Conservation (phyloP, 805 yeast species). For the Grigorovia yakushimaensis region DNA sequence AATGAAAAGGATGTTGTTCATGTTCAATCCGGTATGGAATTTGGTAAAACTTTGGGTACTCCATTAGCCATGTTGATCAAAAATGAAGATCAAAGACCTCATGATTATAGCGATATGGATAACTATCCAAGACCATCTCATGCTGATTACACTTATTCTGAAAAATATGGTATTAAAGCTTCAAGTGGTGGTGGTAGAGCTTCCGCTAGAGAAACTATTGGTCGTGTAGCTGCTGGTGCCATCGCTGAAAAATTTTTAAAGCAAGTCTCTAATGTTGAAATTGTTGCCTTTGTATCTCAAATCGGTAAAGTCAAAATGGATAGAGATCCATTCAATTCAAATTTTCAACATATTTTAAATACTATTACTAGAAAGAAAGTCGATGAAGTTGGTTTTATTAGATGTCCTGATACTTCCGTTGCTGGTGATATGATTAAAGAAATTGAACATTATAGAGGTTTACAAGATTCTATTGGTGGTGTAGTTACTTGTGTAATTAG, state of each 20-base stretch:
- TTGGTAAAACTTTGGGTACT: constrained; percentile 84
- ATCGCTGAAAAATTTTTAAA: constrained; percentile 86
- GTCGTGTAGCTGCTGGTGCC: constrained; percentile 98
- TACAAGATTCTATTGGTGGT: constrained; percentile 93
- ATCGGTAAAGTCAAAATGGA: constrained; percentile 76
- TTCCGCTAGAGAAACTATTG: constrained; percentile 95
- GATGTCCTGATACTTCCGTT: constrained; percentile 76
- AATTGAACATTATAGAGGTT: constrained; percentile 77
- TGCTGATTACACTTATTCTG: constrained; percentile 89
- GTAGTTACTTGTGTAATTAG: constrained; percentile 95
- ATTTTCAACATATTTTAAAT: constrained; percentile 56
- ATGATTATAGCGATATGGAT: constrained; percentile 92
- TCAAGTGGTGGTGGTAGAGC: constrained; percentile 97
- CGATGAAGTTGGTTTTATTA: constrained; percentile 78
- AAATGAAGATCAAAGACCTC: constrained; percentile 95
- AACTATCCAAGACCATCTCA: constrained; percentile 95
- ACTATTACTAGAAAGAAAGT: constrained; percentile 82
- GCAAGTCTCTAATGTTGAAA: constrained; percentile 74
- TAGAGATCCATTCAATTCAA: constrained; percentile 55
- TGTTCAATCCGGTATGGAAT: constrained; percentile 91
- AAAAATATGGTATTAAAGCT: constrained; percentile 87
- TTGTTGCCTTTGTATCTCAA: constrained; percentile 92
- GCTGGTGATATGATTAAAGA: constrained; percentile 75
- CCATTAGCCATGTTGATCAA: constrained; percentile 90
- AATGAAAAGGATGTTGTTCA: constrained; percentile 88